phyloP scores from a whole-genome alignment of 257 asterid species.

The Fraxinus excelsior region DNA sequence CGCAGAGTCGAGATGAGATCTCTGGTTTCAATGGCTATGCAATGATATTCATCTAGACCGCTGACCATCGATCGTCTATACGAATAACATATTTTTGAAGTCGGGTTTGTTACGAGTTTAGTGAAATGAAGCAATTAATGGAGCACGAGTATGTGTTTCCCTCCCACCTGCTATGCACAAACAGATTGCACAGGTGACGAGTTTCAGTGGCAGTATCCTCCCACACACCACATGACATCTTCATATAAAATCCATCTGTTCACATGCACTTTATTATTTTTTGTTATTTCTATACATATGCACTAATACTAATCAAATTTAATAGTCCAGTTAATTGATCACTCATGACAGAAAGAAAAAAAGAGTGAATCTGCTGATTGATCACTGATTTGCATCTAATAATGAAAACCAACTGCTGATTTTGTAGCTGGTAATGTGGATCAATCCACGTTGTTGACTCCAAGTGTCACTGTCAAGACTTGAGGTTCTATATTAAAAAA shows the following conservation, averaged over 20 bases:
- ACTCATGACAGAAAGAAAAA: neutral
- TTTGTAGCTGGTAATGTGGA: neutral
- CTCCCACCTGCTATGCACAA: constrained; percentile 1
- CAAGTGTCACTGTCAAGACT: too few relatives aligned
- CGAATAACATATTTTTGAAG: too few relatives aligned
- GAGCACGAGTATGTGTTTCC: neutral
- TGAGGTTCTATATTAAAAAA: too few relatives aligned
- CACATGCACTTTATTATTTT: neutral
- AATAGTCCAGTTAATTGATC: neutral
- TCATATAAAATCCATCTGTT: neutral
- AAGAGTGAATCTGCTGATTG: neutral
- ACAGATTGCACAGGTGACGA: neutral
- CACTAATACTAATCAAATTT: neutral
- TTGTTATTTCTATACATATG: neutral
- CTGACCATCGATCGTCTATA: too few relatives aligned
- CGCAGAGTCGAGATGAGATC: neutral
- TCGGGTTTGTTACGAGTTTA: neutral
- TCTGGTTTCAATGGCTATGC: too few relatives aligned
- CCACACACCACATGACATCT: neutral
- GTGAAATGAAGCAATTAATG: neutral
- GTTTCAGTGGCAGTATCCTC: neutral
- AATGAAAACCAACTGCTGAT: too few relatives aligned
- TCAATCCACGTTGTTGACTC: neutral
- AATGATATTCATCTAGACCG: too few relatives aligned
- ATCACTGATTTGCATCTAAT: too few relatives aligned